These are phyloP conservation scores for Mycena maculata DNA, from an alignment of 768 basidiomycete genomes.

Conservation along the genomic window DNA sequence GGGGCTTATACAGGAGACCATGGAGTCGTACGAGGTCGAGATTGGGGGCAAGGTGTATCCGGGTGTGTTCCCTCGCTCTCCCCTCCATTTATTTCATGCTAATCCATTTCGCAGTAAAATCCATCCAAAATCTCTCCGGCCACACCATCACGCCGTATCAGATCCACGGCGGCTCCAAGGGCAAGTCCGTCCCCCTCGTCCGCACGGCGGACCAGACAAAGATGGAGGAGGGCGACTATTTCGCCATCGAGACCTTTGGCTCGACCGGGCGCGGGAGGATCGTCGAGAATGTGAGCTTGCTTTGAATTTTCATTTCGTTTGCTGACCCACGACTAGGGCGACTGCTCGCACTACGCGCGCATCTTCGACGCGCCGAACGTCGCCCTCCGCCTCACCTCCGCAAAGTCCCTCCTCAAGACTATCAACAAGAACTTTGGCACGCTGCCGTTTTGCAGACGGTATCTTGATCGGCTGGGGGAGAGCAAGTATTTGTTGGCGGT, in stretches of 20 bases:
- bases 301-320: neutral
- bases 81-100: neutral
- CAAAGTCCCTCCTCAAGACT: conserved; percentile 85
- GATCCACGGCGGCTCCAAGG: conserved; percentile 77
- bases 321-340: conserved; percentile 65
- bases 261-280: conserved; percentile 94
- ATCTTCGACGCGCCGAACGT: conserved; percentile 76
- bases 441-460: conserved; percentile 93
- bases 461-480: conserved; percentile 93
- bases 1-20: conserved; percentile 94
- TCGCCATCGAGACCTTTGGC: conserved; percentile 98
- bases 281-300: conserved; percentile 73
- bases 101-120: conserved; percentile 73
- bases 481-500: conserved; percentile 94
- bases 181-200: conserved; percentile 91
- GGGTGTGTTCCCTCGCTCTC: conserved; percentile 57
- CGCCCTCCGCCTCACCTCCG: conserved; percentile 81
- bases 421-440: conserved; percentile 96
- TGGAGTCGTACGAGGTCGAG: conserved; percentile 98
- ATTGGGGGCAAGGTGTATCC: conserved; percentile 86
- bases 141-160: conserved; percentile 92
- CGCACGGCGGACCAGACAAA: conserved; percentile 91
- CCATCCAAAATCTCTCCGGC: conserved; percentile 93
- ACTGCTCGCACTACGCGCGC: conserved; percentile 93
- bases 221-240: conserved; percentile 99